Conservation (phyloP, 257 asterid genomes). For the Nicotiana knightiana region DNA sequence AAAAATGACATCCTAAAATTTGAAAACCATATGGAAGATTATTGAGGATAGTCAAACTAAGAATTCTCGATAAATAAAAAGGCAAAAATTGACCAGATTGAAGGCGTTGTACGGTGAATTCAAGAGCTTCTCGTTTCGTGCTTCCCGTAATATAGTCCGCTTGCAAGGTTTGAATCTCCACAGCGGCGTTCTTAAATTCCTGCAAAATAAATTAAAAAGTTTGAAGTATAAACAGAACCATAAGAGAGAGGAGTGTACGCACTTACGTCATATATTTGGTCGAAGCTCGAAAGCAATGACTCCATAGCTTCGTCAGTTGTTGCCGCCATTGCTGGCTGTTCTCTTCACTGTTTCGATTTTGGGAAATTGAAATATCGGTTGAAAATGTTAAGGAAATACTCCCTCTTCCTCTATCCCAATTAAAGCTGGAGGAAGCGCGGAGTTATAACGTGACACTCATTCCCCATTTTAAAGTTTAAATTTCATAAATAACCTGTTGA, state of each 20-base stretch:
- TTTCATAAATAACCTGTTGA: too few species aligned
- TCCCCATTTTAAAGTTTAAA: background rate
- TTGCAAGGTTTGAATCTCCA: constrained; percentile 23
- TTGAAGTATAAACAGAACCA: background rate
- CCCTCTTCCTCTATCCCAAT: background rate
- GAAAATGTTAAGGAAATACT: too few species aligned
- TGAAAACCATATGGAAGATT: background rate
- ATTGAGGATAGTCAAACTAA: background rate
- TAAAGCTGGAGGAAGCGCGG: background rate
- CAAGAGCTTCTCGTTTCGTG: constrained; percentile 32
- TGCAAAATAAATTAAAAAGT: background rate
- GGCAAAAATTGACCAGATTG: constrained; percentile 22
- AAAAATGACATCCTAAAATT: background rate
- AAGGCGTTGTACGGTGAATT: constrained; percentile 13
- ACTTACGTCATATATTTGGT: constrained; percentile 26
- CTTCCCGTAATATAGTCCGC: constrained; percentile 18
- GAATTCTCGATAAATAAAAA: background rate
- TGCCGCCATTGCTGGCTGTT: constrained; percentile 20
- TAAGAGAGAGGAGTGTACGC: background rate
- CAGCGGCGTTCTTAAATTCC: constrained; percentile 20
- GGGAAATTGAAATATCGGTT: background rate
- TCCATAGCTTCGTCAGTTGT: constrained; percentile 21
- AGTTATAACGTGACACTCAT: background rate
- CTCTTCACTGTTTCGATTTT: background rate
- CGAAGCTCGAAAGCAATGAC: constrained; percentile 26